Base-by-base conservation (phyloP, 2,329 filamentous ascomycete species). In the Colletotrichum graminicola region DNA sequence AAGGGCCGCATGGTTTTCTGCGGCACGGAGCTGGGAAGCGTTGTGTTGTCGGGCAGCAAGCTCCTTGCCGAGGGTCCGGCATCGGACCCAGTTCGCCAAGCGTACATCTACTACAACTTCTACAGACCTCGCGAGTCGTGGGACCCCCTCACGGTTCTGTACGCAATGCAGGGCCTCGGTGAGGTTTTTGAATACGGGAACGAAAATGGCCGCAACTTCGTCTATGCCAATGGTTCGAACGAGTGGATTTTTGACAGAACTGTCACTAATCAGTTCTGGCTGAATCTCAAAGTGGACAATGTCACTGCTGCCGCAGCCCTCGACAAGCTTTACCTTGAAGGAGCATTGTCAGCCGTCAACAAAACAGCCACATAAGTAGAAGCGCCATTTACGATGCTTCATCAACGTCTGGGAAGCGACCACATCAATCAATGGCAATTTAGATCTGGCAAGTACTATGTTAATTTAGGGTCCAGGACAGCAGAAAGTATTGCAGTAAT, bases 61-160 rank as follows among this genome's bases (percentile, higher is more conserved):
- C 75, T 86, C 10, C 80, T 81, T 29, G 74, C 72, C 11, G 65
- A 79, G 12, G 80, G 77, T 0, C 81, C 76, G 0, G 45, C 41
- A 7, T 70, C 71, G 16, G 82, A 83, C 45, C 82, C 82, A 0
- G 77, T 83, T 1, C 74, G 78, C 4, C 76, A 76, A 34, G 82
- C 82, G 3, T 85, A 85, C 67, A 71, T 78, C 1, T 85, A 80
- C 74, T 84, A 84, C 72, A 79, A 80, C 16, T 82, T 82, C 66
- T 75, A 77, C 39, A 74, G 67, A 1, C 62, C 78, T 0, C 76
- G 81, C 11, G 70, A 78, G 59, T 82, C 82, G 0, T 85, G 83
- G 83, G 84, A 85, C 71, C 82, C 82, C 1, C 68, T 85, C 23
- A 80, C 83, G 1, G 76, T 82, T 2, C 65, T 83, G 29, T 85